Base-by-base conservation (phyloP, 2,329 filamentous ascomycete genomes). In the Sodiomyces alkalinus region DNA sequence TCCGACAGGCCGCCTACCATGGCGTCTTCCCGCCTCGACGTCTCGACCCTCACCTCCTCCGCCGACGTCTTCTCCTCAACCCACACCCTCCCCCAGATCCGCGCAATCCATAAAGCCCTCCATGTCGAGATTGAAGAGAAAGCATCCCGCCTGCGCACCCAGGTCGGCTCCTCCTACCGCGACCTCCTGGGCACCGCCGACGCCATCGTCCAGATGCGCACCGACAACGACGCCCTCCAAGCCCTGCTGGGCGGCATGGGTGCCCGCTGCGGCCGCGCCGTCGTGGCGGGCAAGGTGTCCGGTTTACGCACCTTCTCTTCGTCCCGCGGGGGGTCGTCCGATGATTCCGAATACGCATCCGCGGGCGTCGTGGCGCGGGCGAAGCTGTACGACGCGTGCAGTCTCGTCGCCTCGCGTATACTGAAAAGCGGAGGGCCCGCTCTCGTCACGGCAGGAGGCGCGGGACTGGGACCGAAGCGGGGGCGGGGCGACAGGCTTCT, bases 151-250 rank as follows among this genome's bases (percentile, higher is more conserved):
- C 58, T 77, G 43, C 69, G 72, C 40, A 72, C 64, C 12, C 67
- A 74, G 46, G 72, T 77, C 35, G 72, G 72, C 39, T 62, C 58
- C 33, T 74, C 68, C 44, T 96, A 96, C 53, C 80, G 87, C 40
- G 82, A 90, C 43, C 72, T 96, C 7, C 72, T 96, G 16, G 81
- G 81, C 29, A 94, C 87, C 0, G 87, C 87, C 30, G 86, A 94
- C 54, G 76, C 76, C n/a, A 96, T 96, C 40, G 79, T 94, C 30
- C 68, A 75, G 35, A 93, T 96, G 82, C 79, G 82, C 40, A 55
- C 54, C 21, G 74, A 87, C 46, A 87, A 90, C 56, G 68, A 76
- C 35, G 57, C 62, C 9, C 77, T 83, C 11, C 83, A 93, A 51
- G 58, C 62, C 5, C 68, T 74, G 20, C 63, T 96, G 28, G 68